Evolutionary conservation across 2,329 filamentous ascomycete species (phyloP), one percentile per base, ranked within the genome.

Genomic region (Dryadomyces quercus-mongolicae): DNA sequence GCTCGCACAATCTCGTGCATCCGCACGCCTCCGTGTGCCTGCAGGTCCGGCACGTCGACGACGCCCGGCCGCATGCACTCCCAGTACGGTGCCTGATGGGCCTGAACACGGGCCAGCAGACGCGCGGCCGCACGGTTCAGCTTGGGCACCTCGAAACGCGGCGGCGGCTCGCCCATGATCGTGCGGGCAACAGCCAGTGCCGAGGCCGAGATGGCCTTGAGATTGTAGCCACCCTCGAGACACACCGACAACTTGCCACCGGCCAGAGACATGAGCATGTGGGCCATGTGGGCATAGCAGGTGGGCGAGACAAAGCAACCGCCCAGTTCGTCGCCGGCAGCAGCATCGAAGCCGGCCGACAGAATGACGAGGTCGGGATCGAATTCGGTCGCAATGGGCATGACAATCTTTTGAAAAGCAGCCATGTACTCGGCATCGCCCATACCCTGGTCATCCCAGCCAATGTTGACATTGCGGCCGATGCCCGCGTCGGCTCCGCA

Each of bases 281-380:
- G 90, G 16, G 93, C 97, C 93, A 98, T 97, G 65, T 98, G 92
- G 15, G 91, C 88, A 66, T 97, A 98, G 65, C 93, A 95, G 5
- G 83, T 72, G 0, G 93, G 93, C 1, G 90, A 86, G 5, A 98
- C 93, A 64, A 89, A 92, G 66, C 93, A 98, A 36, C 87, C 89
- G 51, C 93, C 93, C 1, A 98, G 78, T 64, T 93, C 85, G 67
- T 98, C 93, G 13, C 93, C 93, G 59, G 87, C 88, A 0, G 93
- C 93, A 16, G 93, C 93, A 67, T 98, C 93, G 62, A 98, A 98
- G 0, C 93, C 93, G 45, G 93, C 90, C 20, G 93, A 93, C 55
- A 98, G 86, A 60, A 98, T 93, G 31, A 97, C 91, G 18, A 98
- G 73, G 65, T 98, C 93, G 0, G 93, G 93, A 62, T 93, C 77